Conservation (phyloP, 2,329 filamentous ascomycete genomes). For the Pseudocercospora fijiensis region DNA sequence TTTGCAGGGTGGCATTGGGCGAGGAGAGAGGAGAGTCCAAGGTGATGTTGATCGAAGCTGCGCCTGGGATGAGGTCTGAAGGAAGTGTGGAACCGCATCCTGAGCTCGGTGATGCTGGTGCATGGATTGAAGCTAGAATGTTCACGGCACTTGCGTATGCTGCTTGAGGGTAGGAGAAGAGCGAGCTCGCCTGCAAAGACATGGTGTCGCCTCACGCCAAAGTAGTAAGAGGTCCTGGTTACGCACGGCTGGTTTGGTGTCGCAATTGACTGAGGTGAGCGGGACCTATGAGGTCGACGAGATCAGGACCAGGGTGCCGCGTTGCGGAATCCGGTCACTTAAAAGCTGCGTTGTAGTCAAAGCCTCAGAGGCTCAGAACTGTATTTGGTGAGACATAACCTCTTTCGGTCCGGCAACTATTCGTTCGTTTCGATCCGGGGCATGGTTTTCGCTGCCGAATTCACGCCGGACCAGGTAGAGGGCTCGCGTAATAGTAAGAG, state of each 20-base stretch:
- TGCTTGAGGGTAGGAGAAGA: not conserved
- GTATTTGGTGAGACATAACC: not conserved
- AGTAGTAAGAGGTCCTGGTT: not conserved
- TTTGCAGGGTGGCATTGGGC: constrained; percentile 4
- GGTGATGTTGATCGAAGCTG: constrained; percentile 4
- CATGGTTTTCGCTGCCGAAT: not conserved
- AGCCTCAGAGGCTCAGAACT: not conserved
- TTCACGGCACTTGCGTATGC: not conserved
- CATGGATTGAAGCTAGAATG: not conserved
- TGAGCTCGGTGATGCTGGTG: not conserved
- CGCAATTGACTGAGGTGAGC: not conserved
- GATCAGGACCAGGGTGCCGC: not conserved
- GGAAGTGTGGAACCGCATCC: constrained; percentile 3
- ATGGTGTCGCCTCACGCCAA: not conserved
- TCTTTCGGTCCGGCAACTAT: not conserved
- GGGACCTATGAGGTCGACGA: not conserved
- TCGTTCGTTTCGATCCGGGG: not conserved
- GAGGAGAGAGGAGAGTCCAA: constrained; percentile 1
- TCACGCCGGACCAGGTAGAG: not conserved
- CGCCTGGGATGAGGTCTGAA: not conserved
- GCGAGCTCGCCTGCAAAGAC: not conserved
- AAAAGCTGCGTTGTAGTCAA: not conserved
- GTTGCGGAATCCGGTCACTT: not conserved
- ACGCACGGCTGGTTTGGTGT: not conserved
- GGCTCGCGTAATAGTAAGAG: not conserved